Evolutionary conservation across 805 yeast genomes (phyloP), one percentile per base, ranked within the genome.

Genomic region (Cyberlindnera maritima): DNA sequence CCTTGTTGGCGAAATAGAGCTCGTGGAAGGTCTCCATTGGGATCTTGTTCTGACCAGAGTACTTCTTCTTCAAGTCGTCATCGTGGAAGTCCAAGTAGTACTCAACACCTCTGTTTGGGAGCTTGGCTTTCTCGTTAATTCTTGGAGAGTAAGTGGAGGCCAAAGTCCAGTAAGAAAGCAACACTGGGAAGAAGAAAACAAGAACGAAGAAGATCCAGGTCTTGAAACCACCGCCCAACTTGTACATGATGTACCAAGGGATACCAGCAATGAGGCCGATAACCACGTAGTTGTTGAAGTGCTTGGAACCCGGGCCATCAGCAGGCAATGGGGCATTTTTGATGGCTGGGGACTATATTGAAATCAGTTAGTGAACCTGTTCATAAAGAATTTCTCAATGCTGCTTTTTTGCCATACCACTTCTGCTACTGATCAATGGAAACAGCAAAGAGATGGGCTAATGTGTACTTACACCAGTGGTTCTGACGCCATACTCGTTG

Each of bases 1-100:
- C 96, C 68, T 88, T 86, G 60, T 83, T 83, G 47, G 77, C 90
- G 65, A 89, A 89, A 69, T 80, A 90, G 57, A 87, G 76, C 69
- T 89, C 94, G 63, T 85, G 91, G 83, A 90, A 89, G 14, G 95
- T 87, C 69, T 88, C 96, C 81, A 86, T 84, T 58, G 97, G 96
- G 60, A 89, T 86, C 71, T 90, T 89, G 62, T 75, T 72, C 57
- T 72, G 63, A 51, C 96, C 96, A 41, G 70, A 69, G 71, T 88
- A 88, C 69, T 84, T 83, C 38, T 72, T 71, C 57, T 80, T 80
- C 52, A 85, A 73, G 56, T 74, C 86, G 2, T 77, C 80, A 55
- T 85, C 85, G 67, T 88, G 92, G 77, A 84, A 89, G 58, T 85
- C 88, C 57, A 89, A 72, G 68, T 90, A 89, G 67, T 80, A 75